phyloP scores from a whole-genome alignment of 75 land plant species.

The Cupressus sempervirens region DNA sequence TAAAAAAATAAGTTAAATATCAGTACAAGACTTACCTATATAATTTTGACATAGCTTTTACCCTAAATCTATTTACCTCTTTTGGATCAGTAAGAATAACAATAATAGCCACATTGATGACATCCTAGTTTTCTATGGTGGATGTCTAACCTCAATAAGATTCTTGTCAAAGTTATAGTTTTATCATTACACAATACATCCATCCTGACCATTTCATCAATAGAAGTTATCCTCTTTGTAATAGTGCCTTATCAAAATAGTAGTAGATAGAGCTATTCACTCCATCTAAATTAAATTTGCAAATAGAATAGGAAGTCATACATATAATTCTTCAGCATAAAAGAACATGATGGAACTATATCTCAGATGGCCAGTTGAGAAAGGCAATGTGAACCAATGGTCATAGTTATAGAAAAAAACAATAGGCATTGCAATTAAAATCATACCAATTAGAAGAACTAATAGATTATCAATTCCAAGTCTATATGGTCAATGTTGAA shows the following conservation, averaged over 20 bases:
- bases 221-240: conserved; percentile 94
- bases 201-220: conserved; percentile 96
- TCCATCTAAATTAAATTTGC: background rate
- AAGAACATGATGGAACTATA: background rate
- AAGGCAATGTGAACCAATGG: conserved; percentile 85
- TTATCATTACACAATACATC: conserved; percentile 88
- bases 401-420: conserved; percentile 93
- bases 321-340: background rate
- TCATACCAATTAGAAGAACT: too few relatives aligned
- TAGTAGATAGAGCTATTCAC: background rate
- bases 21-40: background rate
- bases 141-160: conserved; percentile 50
- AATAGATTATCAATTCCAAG: conserved; percentile 83
- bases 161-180: conserved; percentile 81
- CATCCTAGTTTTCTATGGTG: conserved; percentile 68
- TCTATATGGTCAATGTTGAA: conserved; percentile 64
- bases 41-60: background rate
- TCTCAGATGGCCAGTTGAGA: conserved; percentile 35
- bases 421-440: too few relatives aligned
- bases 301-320: background rate
- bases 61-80: conserved; percentile 44
- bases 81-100: conserved; percentile 75
- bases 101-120: conserved; percentile 82
- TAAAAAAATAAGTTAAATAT: conserved; percentile 12
- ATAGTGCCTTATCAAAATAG: conserved; percentile 72